phyloP scores from a whole-genome alignment of 202 grass and related monocot species.

The Carex arenaria region DNA sequence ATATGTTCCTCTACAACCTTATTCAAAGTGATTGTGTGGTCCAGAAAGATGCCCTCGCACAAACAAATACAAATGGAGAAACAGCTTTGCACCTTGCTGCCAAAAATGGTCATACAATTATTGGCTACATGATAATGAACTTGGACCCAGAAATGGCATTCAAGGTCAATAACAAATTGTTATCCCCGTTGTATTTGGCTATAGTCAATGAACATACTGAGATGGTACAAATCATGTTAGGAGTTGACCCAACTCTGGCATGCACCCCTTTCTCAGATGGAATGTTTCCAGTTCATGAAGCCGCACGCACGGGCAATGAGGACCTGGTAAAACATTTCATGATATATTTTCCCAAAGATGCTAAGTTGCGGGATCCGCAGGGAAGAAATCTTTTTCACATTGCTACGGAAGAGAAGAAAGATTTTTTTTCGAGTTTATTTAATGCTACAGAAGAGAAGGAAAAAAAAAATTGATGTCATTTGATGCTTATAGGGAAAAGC shows the following conservation, averaged over 20 bases:
- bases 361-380: background rate
- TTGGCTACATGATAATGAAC: background rate
- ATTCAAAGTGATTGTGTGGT: background rate
- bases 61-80: background rate
- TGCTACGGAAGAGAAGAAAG: background rate
- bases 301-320: conserved; percentile 19
- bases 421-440: no score
- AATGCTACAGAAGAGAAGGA: no score
- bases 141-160: background rate
- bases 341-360: background rate
- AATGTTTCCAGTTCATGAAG: conserved; percentile 31
- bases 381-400: conserved; percentile 10
- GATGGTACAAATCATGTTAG: background rate
- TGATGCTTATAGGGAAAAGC: no score
- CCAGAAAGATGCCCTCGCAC: background rate
- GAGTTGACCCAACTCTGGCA: conserved; percentile 3
- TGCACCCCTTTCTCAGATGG: conserved; percentile 26
- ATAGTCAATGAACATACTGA: background rate
- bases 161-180: background rate
- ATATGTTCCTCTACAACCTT: background rate
- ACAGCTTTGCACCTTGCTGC: background rate
- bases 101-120: background rate
- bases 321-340: background rate
- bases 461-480: no score
- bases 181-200: conserved; percentile 27